phyloP scores from a whole-genome alignment of 2,329 filamentous ascomycete species.

The Botrytis galanthina region DNA sequence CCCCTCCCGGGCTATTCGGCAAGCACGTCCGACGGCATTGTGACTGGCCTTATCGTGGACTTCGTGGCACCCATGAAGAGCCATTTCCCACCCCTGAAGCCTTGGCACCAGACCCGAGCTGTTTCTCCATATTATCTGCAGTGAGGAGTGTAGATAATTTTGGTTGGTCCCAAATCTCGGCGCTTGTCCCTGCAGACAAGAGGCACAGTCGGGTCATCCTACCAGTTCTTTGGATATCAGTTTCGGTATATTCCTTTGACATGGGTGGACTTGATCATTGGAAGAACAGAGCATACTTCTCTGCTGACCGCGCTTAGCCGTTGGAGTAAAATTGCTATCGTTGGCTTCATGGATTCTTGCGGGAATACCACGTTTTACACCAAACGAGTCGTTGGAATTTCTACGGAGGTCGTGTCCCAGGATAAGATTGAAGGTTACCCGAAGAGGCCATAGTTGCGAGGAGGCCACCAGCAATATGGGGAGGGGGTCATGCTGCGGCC shows the following conservation, averaged over 20 bases:
- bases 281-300: neutral
- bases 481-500: constrained; percentile 21
- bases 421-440: constrained; percentile 1
- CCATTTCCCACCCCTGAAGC: neutral
- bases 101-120: constrained; percentile 9
- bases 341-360: neutral
- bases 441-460: constrained; percentile 10
- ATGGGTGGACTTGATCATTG: constrained; percentile 15
- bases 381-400: neutral
- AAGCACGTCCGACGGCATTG: constrained; percentile 18
- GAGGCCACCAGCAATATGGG: constrained; percentile 13
- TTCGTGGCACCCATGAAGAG: constrained; percentile 20
- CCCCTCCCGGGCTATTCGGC: constrained; percentile 18
- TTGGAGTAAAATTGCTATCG: constrained; percentile 11
- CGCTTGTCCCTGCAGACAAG: constrained; percentile 37
- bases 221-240: constrained; percentile 7
- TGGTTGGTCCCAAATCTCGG: constrained; percentile 21
- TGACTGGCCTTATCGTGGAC: constrained; percentile 20
- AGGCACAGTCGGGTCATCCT: constrained; percentile 30
- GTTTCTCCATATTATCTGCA: constrained; percentile 19
- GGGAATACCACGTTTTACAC: neutral
- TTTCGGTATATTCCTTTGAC: constrained; percentile 1
- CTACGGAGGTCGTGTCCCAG: neutral
- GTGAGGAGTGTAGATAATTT: constrained; percentile 8
- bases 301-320: constrained; percentile 12